Conservation (phyloP, 768 basidiomycete genomes). For the Suillus luteus region DNA sequence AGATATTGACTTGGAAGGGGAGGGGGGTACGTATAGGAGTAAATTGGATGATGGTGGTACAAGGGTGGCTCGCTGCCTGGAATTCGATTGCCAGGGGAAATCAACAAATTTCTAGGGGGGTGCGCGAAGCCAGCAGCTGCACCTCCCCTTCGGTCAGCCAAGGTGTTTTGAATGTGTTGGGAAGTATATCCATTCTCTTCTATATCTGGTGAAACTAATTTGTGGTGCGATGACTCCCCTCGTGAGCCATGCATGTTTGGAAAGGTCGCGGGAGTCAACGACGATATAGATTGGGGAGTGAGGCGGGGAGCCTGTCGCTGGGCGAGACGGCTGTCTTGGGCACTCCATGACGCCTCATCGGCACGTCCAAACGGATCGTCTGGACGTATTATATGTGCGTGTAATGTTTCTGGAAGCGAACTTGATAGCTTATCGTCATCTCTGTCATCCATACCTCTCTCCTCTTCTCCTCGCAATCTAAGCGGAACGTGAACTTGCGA, state of each 20-base stretch:
- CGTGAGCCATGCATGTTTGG: conserved; percentile 7
- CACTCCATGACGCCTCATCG: conserved; percentile 14
- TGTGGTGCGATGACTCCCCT: conserved; percentile 6
- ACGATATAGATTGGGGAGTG: conserved; percentile 5
- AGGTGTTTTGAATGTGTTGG: conserved; percentile 9
- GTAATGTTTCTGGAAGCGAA: conserved; percentile 16
- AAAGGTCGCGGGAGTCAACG: conserved; percentile 16
- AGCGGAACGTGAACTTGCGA: neutral
- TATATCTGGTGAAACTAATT: conserved; percentile 6
- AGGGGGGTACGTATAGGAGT: conserved; percentile 30
- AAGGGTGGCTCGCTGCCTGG: conserved; percentile 37
- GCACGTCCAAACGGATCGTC: conserved; percentile 4
- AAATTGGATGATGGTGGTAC: conserved; percentile 17
- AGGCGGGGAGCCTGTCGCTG: conserved; percentile 12
- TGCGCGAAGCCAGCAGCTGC: neutral
- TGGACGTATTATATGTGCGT: conserved; percentile 13
- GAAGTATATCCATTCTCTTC: conserved; percentile 10
- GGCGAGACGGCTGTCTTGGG: conserved; percentile 8
- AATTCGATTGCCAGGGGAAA: conserved; percentile 28
- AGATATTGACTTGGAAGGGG: conserved; percentile 20
- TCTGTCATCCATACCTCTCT: conserved; percentile 16
- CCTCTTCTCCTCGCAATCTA: conserved; percentile 3
- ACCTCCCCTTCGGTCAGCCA: neutral
- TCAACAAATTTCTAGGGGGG: conserved; percentile 22
- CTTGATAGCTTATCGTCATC: conserved; percentile 13